Percentiles rank a stretch among this genome's conserved stretches.
Conservation (phyloP, 768 basidiomycete genomes). For the Pholiota molesta region DNA sequence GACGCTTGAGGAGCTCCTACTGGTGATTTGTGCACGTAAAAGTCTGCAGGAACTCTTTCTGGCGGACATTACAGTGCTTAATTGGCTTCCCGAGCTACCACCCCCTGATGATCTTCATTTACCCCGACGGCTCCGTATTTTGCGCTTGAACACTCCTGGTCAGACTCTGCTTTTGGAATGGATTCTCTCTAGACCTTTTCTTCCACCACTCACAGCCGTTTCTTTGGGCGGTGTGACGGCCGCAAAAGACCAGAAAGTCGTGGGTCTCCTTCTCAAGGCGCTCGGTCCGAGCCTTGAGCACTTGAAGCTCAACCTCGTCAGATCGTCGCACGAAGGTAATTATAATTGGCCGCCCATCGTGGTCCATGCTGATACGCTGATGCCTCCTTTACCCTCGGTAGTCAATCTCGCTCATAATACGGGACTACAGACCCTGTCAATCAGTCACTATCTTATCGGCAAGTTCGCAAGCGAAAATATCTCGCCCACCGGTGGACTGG, state of each 20-base stretch:
- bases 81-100: not conserved
- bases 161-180: slow-evolving; percentile 4
- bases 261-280: not conserved
- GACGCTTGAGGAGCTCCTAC: slow-evolving; percentile 1
- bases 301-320: slow-evolving; percentile 7
- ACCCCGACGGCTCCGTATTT: not conserved
- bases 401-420: slow-evolving; percentile 4
- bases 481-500: not conserved
- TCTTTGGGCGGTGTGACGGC: slow-evolving; percentile 3
- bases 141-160: slow-evolving; percentile 1
- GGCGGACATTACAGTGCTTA: slow-evolving; percentile 1
- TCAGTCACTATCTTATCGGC: slow-evolving; percentile 10
- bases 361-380: not conserved
- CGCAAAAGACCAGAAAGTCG: not conserved
- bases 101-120: not conserved
- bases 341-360: not conserved
- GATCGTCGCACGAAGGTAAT: not conserved
- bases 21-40: not conserved
- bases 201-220: not conserved
- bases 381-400: not conserved
- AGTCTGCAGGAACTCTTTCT: not conserved
- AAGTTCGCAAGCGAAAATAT: slow-evolving; percentile 1
- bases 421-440: slow-evolving; percentile 2
- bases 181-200: not conserved
- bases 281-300: slow-evolving; percentile 6